Evolutionary conservation across 306 rosid species (phyloP).

Genomic region (Fragaria nilgerrensis): DNA sequence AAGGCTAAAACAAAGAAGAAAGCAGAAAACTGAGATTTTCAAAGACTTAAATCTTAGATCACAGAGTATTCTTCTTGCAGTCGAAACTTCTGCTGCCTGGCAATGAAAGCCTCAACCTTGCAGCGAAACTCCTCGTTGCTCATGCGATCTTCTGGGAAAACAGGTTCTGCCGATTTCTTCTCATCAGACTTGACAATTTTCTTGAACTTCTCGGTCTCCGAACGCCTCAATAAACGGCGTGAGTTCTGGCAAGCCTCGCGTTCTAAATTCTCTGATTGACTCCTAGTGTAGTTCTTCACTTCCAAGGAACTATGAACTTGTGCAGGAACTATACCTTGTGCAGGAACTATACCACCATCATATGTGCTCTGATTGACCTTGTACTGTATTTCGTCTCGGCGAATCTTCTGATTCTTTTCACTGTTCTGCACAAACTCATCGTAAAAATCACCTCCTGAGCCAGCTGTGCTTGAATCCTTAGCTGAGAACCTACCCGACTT

Average conservation of each 20-base stretch:
- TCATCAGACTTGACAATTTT: constrained; percentile 14
- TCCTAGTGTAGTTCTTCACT: constrained; percentile 44
- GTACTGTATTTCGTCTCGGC: constrained; percentile 1
- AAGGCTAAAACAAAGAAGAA: not conserved
- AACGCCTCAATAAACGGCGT: constrained; percentile 30
- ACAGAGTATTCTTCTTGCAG: constrained; percentile 47
- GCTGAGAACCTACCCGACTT: constrained; percentile 57
- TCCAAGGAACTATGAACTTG: not conserved
- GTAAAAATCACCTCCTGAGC: constrained; percentile 37
- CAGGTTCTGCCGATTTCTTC: constrained; percentile 9
- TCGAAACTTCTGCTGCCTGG: constrained; percentile 61
- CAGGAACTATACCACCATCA: not conserved
- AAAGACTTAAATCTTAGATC: not conserved
- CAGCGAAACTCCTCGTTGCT: constrained; percentile 77
- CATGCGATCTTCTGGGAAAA: constrained; percentile 54
- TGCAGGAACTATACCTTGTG: not conserved
- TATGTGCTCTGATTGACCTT: not conserved
- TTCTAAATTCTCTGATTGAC: constrained; percentile 38
- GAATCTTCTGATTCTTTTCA: constrained; percentile 30
- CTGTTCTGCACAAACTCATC: constrained; percentile 44
- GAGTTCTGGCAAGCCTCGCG: constrained; percentile 28
- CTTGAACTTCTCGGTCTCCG: constrained; percentile 52
- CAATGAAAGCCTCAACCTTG: constrained; percentile 82
- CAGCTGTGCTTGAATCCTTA: constrained; percentile 23
- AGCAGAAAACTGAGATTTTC: not conserved